Base-by-base conservation (phyloP, 2,329 filamentous ascomycete genomes). In the Colletotrichum euphorbiae region DNA sequence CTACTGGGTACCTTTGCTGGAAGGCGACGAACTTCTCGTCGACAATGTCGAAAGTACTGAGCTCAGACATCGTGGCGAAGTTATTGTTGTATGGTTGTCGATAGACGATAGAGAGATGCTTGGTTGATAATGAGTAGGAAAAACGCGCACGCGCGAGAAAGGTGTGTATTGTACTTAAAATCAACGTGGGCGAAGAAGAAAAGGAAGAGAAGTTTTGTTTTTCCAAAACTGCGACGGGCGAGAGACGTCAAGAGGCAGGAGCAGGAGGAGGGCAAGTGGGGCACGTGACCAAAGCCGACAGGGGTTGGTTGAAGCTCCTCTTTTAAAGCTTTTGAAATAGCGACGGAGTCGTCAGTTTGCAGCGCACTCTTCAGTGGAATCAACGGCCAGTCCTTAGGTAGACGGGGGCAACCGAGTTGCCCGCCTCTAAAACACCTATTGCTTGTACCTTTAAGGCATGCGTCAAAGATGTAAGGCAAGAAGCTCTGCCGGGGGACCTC, bases 141-240 rank as follows among this genome's bases (percentile, higher is more conserved):
- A 52, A 52, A 9, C 19, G 33, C 15, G 33, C 2, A 51, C n/a
- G 9, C 11, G 46, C 36, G 46, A 31, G 28, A 40, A 58, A 28
- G 8, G 19, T 24, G 38, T 3, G 19, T 40, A 45, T 17, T 24
- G 19, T 21, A 51, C 46, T 24, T 19, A 3, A 51, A 43, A 31
- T 61, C 58, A 61, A 45, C 58, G 46, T 61, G 19, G 36, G 58
- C 58, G 50, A 38, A 54, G 48, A 46, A 51, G 24, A 33, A 38
- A 38, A 40, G n/a, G 48, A 19, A 21, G 19, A 24, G 42, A 60
- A 12, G 3, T 48, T 63, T 58, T 24, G 51, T 42, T 31, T 3
- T 7, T 28, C 6, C 24, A n/a, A 45, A 38, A 9, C 13, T 6
- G 5, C 7, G 12, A 12, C 46, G 45, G 6, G 21, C 9, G 13